Evolutionary conservation across 352 stramenopile genomes (phyloP).

Genomic region (Globisporangium paroecandrum): DNA sequence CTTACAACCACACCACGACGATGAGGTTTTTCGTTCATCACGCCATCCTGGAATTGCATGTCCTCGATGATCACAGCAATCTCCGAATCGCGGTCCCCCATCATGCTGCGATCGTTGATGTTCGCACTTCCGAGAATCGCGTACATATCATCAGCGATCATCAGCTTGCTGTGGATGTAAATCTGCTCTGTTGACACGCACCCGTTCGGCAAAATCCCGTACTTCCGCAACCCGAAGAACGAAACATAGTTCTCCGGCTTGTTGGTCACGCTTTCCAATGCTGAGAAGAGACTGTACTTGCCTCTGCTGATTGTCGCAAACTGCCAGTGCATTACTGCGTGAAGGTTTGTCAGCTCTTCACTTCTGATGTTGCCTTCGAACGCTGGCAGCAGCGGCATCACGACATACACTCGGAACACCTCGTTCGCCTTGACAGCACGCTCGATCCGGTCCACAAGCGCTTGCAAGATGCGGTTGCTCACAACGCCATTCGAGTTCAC

Average conservation of each 20-base stretch:
- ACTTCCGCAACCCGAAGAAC: conserved; percentile 84
- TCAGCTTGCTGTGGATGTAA: conserved; percentile 92
- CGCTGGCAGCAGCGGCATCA: conserved; percentile 81
- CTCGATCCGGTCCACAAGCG: conserved; percentile 78
- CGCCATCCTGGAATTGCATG: conserved; percentile 70
- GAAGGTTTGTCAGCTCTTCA: conserved; percentile 80
- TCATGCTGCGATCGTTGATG: conserved; percentile 95
- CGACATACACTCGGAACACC: conserved; percentile 79
- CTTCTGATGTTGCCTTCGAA: conserved; percentile 84
- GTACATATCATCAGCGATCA: conserved; percentile 89
- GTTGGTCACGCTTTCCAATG: conserved; percentile 56
- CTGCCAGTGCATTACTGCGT: conserved; percentile 89
- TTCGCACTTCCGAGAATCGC: conserved; percentile 92
- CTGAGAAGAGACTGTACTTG: conserved; percentile 73
- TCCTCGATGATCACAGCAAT: conserved; percentile 86
- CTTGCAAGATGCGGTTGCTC: conserved; percentile 79
- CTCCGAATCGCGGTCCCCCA: conserved; percentile 87
- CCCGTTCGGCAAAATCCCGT: conserved; percentile 76
- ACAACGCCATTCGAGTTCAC: conserved; percentile 73
- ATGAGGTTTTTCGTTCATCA: conserved; percentile 74
- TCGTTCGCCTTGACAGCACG: conserved; percentile 69
- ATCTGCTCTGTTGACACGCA: conserved; percentile 85
- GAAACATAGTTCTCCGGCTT: conserved; percentile 73
- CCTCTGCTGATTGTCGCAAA: conserved; percentile 83
- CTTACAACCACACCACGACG: conserved; percentile 57